These are phyloP conservation scores for Cladosporium sp. DNA, from an alignment of 2,329 filamentous ascomycete species.

Conservation along the genomic window DNA sequence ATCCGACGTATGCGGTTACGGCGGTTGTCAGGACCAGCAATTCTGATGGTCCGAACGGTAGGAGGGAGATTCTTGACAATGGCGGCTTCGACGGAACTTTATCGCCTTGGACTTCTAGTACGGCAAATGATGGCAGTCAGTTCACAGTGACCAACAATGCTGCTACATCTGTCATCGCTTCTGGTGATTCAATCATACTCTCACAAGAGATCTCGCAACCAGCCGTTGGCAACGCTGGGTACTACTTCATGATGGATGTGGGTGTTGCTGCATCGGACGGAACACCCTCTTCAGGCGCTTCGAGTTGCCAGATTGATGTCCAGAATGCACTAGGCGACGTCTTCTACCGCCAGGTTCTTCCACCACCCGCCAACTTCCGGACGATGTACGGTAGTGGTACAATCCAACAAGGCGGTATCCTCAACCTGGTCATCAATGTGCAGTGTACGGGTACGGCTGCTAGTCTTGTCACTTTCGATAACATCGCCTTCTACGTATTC, in stretches of 20 bases:
- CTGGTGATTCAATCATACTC: background rate
- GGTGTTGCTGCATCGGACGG: background rate
- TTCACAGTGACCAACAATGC: background rate
- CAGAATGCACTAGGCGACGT: background rate
- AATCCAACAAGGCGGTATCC: background rate
- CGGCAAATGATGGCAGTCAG: background rate
- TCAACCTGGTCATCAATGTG: background rate
- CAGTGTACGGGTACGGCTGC: background rate
- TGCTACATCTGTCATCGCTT: background rate
- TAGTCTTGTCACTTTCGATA: background rate
- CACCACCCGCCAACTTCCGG: no score
- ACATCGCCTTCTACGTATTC: background rate
- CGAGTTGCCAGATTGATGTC: background rate
- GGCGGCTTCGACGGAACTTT: background rate
- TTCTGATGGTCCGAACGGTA: background rate
- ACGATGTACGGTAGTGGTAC: constrained; percentile 2
- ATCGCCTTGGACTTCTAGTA: background rate
- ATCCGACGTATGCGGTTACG: background rate
- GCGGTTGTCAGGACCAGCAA: background rate
- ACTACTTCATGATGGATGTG: background rate
- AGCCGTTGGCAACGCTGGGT: background rate
- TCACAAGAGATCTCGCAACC: background rate
- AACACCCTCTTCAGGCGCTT: background rate
- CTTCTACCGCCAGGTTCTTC: background rate
- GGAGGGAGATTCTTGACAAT: background rate